Base-by-base conservation (phyloP, 192 early-diverging fungal genomes). In the Globomyces pollinis-pini region DNA sequence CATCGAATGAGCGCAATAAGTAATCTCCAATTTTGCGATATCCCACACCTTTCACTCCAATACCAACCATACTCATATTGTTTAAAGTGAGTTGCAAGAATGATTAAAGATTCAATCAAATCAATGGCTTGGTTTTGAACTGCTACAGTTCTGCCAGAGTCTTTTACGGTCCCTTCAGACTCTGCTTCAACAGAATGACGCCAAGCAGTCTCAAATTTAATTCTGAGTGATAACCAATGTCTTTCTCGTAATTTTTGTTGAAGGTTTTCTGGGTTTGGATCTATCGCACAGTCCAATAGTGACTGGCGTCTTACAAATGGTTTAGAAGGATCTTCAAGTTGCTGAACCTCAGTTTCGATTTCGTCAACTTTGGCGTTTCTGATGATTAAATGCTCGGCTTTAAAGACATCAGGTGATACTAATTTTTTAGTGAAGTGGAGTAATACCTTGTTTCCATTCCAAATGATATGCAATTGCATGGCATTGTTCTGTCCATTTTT, bases 381-480 rank as follows among this genome's bases (percentile, higher is more conserved):
- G 11, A 29, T 30, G 7, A 57, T 57, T 29, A 24, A 5, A 4
- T 33, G 29, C 33, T 57, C 55, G n/a, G 55, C 55, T 28, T 33
- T 15, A 23, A 39, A 31, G 5, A 38, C 18, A 16, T 57, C 55
- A 12, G 33, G 21, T 3, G 55, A 57, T n/a, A 26, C 44, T 47
- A 47, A 26, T 28, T 47, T 47, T 28, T 6, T 0, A 26, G 8
- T n/a, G n/a, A n/a, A n/a, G n/a, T n/a, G n/a, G 38, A 5, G 4
- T 7, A 33, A 0, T 35, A 38, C 53, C 35, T 31, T 28, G 21
- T 41, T 55, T 38, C 53, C 53, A 55, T 23, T 55, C 53, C 13
- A 55, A 24, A 55, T 55, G 53, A 41, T 55, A 55, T 7, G 53
- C 53, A 41, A 55, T 55, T 12, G 53, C 53, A n/a, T 55, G 53